These are phyloP conservation scores for Trichosanthes truncata DNA, from an alignment of 306 rosid species.

Conservation along the genomic window DNA sequence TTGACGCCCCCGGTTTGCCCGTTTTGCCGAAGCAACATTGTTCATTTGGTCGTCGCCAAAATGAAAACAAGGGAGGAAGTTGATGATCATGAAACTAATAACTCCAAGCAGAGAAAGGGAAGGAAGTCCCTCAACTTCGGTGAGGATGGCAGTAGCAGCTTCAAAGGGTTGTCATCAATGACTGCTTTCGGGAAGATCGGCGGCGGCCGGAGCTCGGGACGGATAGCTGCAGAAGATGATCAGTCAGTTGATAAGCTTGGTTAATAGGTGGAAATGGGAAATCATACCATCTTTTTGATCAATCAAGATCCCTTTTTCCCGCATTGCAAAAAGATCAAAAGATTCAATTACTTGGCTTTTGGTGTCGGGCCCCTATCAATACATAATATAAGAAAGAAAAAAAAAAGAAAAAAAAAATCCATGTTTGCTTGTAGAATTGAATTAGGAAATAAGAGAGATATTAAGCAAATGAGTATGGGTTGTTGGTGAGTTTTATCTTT, in stretches of 20 bases:
- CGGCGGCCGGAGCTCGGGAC: slow-evolving; percentile 51
- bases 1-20: slow-evolving; percentile 81
- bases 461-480: slow-evolving; percentile 24
- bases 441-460: slow-evolving; percentile 36
- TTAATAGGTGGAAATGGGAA: background rate
- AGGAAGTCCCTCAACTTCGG: slow-evolving; percentile 49
- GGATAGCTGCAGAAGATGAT: slow-evolving; percentile 54
- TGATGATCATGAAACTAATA: slow-evolving; percentile 35
- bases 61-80: slow-evolving; percentile 36
- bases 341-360: slow-evolving; percentile 4
- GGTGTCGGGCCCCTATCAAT: slow-evolving; percentile 27
- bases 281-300: slow-evolving; percentile 13
- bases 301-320: slow-evolving; percentile 15
- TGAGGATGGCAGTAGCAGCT: slow-evolving; percentile 77
- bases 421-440: slow-evolving; percentile 31
- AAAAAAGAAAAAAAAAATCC: background rate
- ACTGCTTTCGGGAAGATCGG: slow-evolving; percentile 66
- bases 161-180: slow-evolving; percentile 57
- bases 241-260: slow-evolving; percentile 49
- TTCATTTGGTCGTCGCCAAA: slow-evolving; percentile 38
- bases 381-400: background rate
- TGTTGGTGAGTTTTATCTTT: slow-evolving; percentile 23
- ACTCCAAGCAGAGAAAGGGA: slow-evolving; percentile 53
- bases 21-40: slow-evolving; percentile 80
- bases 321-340: slow-evolving; percentile 14